Evolutionary conservation across 345 rosid species (phyloP).

Genomic region (Cochlearia excelsa): DNA sequence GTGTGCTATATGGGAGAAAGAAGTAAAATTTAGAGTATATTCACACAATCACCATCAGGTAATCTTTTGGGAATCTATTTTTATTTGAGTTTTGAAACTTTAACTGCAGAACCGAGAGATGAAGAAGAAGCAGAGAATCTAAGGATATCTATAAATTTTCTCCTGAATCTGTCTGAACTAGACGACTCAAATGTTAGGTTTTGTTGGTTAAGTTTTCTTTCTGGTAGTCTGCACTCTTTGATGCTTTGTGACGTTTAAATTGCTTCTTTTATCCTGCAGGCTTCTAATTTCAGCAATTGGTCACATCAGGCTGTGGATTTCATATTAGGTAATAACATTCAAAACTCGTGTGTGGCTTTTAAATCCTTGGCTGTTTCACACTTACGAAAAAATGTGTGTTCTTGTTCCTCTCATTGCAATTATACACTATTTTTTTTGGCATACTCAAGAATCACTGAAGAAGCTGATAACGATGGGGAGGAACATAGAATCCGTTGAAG

Average conservation of each 20-base stretch:
- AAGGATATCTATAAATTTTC: conserved; percentile 72
- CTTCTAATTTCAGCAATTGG: conserved; percentile 65
- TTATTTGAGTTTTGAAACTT: conserved; percentile 24
- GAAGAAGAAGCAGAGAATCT: conserved; percentile 69
- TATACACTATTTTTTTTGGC: conserved; percentile 13
- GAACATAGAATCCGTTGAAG: conserved; percentile 53
- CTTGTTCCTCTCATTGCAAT: conserved; percentile 19
- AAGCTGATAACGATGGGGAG: conserved; percentile 49
- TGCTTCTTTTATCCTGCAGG: conserved; percentile 43
- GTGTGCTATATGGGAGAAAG: conserved; percentile 11
- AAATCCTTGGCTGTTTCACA: conserved; percentile 5
- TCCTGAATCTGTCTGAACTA: conserved; percentile 61
- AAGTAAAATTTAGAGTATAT: not conserved
- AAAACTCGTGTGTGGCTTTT: not conserved
- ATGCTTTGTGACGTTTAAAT: conserved; percentile 9
- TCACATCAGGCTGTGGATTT: conserved; percentile 93
- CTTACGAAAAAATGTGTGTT: conserved; percentile 3
- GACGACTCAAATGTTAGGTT: conserved; percentile 47
- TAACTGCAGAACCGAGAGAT: conserved; percentile 45
- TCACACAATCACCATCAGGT: conserved; percentile 6
- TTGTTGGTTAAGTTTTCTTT: conserved; percentile 19
- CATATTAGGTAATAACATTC: conserved; percentile 56
- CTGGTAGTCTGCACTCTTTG: conserved; percentile 10
- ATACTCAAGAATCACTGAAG: conserved; percentile 56
- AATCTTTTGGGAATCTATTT: not conserved